phyloP scores from a whole-genome alignment of 257 asterid species.

The Solanum sejunctum region DNA sequence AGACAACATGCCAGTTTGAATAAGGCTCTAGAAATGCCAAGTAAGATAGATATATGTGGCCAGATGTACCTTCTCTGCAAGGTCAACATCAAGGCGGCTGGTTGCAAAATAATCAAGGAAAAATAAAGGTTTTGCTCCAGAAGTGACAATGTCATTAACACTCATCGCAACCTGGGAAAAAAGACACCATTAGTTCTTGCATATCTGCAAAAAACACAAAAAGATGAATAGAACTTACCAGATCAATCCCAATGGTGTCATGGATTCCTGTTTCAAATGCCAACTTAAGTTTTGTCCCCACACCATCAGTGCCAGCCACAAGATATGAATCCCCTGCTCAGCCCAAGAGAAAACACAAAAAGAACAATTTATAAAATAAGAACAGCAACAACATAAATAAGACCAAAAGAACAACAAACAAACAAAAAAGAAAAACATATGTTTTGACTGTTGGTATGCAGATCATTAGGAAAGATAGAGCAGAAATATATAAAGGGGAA shows the following conservation, averaged over 20 bases:
- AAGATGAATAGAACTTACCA: constrained; percentile 29
- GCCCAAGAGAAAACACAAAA: background rate
- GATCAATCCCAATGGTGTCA: constrained; percentile 90
- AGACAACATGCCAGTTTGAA: background rate
- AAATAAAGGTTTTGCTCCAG: constrained; percentile 96
- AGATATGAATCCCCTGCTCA: constrained; percentile 74
- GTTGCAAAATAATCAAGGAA: constrained; percentile 97
- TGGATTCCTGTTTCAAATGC: constrained; percentile 97
- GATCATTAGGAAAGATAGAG: background rate
- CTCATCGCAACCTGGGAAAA: constrained; percentile 90
- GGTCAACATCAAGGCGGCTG: constrained; percentile 81
- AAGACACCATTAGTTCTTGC: background rate
- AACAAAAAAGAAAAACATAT: background rate
- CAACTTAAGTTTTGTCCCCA: constrained; percentile 87
- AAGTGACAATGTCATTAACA: constrained; percentile 89
- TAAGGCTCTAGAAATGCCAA: background rate
- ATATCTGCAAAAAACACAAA: background rate
- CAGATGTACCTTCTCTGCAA: constrained; percentile 73
- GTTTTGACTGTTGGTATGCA: background rate
- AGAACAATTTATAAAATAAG: background rate
- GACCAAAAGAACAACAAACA: background rate
- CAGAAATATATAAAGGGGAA: background rate
- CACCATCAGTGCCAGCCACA: constrained; percentile 98
- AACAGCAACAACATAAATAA: background rate
- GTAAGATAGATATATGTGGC: background rate